Conservation (phyloP, 192 early-diverging fungal genomes). For the Entomortierella parvispora region DNA sequence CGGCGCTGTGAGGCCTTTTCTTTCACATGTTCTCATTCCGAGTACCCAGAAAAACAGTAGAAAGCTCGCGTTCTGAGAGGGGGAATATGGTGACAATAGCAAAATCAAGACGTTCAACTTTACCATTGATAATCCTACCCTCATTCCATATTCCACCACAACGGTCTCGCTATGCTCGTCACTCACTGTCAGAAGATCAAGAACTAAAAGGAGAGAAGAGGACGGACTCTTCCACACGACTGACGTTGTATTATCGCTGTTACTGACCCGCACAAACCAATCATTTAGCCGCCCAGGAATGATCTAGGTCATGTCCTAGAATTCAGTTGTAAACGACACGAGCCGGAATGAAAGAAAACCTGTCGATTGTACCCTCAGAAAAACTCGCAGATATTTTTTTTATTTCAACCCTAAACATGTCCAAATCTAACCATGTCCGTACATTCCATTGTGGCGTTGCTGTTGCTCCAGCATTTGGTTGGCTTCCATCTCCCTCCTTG, state of each 20-base stretch:
- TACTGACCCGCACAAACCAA: no score
- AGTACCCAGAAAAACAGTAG: no score
- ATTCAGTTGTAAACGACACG: no score
- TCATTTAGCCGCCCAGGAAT: no score
- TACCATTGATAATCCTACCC: not conserved
- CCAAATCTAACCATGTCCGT: constrained; percentile 26
- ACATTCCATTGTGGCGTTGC: constrained; percentile 40
- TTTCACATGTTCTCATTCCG: no score
- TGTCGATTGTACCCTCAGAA: not conserved
- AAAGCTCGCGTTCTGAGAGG: no score
- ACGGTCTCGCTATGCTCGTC: not conserved
- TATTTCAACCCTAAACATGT: not conserved
- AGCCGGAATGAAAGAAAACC: not conserved
- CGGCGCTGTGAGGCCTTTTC: no score
- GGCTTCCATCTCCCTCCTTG: constrained; percentile 41
- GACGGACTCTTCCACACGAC: no score
- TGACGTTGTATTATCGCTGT: no score
- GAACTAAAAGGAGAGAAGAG: not conserved
- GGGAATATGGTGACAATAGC: not conserved
- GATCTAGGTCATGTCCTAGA: no score
- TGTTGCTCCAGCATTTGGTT: constrained; percentile 39
- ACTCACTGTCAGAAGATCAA: not conserved
- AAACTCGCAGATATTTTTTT: no score
- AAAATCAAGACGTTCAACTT: not conserved
- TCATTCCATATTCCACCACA: not conserved